Conservation (phyloP, 2,329 filamentous ascomycete species). For the Arthrobotrys entomopaga region DNA sequence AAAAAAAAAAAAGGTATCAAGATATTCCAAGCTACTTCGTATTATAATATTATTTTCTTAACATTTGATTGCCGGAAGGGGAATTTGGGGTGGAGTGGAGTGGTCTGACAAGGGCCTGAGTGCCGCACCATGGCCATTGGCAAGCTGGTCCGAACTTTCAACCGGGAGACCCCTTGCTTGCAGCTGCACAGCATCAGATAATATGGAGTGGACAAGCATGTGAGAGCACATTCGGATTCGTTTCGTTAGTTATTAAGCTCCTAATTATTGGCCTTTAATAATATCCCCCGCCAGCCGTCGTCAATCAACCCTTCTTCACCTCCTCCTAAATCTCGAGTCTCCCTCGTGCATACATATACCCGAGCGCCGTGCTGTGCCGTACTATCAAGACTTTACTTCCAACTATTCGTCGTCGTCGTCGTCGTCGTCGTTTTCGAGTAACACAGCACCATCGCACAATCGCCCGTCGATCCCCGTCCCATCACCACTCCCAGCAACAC, state of each 20-base stretch:
- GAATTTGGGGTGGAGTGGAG: no score
- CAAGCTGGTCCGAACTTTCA: not conserved
- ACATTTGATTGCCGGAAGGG: no score
- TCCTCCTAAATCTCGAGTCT: no score
- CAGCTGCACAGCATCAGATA: not conserved
- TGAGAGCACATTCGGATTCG: not conserved
- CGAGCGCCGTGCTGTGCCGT: no score
- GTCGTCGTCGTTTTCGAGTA: not conserved
- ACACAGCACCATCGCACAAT: not conserved
- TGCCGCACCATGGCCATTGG: not conserved
- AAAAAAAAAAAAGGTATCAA: no score
- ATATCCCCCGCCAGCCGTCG: not conserved
- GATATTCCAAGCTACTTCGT: no score
- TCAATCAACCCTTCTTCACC: not conserved
- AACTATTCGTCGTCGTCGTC: no score
- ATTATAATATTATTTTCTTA: no score
- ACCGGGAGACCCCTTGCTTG: not conserved
- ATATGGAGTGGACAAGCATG: not conserved
- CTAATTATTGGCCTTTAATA: not conserved
- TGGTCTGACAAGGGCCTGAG: slow-evolving; percentile 14
- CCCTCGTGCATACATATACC: not conserved
- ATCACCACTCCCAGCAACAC: slow-evolving; percentile 1
- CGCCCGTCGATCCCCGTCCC: not conserved
- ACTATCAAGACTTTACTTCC: no score
- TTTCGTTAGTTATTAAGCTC: no score